Evolutionary conservation across 768 basidiomycete genomes (phyloP).

Genomic region (Termitomyces titanicus): DNA sequence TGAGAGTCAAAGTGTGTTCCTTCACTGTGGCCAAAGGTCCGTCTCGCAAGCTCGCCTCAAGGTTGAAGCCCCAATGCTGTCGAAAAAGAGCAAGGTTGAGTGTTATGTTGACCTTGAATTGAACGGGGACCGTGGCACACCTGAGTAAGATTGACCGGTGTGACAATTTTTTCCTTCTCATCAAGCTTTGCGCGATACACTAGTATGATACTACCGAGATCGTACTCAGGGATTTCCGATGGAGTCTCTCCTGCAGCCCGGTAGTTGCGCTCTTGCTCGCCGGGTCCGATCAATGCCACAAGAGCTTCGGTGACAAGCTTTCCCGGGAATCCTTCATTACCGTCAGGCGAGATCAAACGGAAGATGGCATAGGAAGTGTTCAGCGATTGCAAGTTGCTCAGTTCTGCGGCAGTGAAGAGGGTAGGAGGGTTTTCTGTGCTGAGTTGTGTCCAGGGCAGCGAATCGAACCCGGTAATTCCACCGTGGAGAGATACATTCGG

Average conservation of each 20-base stretch:
- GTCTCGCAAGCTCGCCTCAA: slow-evolving; percentile 60
- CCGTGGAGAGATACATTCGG: slow-evolving; percentile 67
- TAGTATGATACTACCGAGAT: slow-evolving; percentile 63
- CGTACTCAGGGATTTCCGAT: slow-evolving; percentile 31
- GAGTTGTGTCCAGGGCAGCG: slow-evolving; percentile 47
- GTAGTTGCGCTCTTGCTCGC: slow-evolving; percentile 26
- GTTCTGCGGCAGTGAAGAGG: slow-evolving; percentile 57
- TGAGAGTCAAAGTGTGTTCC: slow-evolving; percentile 42
- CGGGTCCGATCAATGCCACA: slow-evolving; percentile 42
- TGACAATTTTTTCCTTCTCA: slow-evolving; percentile 43
- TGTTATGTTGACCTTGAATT: neutral
- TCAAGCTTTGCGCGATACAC: slow-evolving; percentile 71
- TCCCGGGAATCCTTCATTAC: slow-evolving; percentile 72
- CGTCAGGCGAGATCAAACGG: slow-evolving; percentile 52
- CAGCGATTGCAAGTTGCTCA: slow-evolving; percentile 35
- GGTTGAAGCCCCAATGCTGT: slow-evolving; percentile 85
- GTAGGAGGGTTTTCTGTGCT: slow-evolving; percentile 32
- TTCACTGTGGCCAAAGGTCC: slow-evolving; percentile 44
- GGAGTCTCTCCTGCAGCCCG: slow-evolving; percentile 14
- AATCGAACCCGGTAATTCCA: slow-evolving; percentile 64
- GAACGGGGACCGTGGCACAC: slow-evolving; percentile 28
- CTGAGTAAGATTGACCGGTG: slow-evolving; percentile 76
- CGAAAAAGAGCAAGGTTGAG: neutral
- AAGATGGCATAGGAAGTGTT: slow-evolving; percentile 47
- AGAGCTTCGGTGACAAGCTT: slow-evolving; percentile 56